These are phyloP conservation scores for Metarhizium guizhouense DNA, from an alignment of 2,329 filamentous ascomycete genomes.

Conservation along the genomic window DNA sequence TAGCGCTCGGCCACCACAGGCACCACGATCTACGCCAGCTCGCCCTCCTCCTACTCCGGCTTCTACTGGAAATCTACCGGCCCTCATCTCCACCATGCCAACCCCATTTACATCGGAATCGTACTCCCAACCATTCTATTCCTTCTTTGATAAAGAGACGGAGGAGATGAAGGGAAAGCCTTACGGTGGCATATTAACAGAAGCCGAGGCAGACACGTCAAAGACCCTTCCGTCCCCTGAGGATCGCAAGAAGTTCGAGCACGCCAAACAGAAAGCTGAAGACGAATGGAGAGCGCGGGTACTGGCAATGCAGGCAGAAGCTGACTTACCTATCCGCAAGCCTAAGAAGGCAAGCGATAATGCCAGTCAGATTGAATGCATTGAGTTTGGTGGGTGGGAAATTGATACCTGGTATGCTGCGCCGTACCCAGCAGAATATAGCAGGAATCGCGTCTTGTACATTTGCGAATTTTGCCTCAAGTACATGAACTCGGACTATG, in stretches of 20 bases:
- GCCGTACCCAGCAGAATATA: conserved; percentile 97
- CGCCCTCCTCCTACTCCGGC: conserved; percentile 4
- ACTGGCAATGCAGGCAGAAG: conserved; percentile 51
- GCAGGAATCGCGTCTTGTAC: conserved; percentile 89
- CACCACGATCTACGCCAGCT: conserved; percentile 13
- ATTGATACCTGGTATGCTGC: conserved; percentile 99
- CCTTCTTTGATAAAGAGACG: conserved; percentile 79
- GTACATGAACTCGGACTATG: conserved; percentile 99
- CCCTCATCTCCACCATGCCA: conserved; percentile 30
- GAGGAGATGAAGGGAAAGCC: conserved; percentile 89
- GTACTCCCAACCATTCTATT: conserved; percentile 75
- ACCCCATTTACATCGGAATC: conserved; percentile 47
- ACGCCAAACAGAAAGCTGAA: conserved; percentile 83
- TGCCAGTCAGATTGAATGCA: conserved; percentile 95
- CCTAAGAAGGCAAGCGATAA: conserved; percentile 71
- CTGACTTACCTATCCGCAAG: conserved; percentile 54
- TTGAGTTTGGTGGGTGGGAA: conserved; percentile 95
- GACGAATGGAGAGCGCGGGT: conserved; percentile 74
- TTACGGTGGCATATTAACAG: conserved; percentile 86
- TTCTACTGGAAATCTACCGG: not conserved
- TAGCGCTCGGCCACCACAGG: conserved; percentile 11
- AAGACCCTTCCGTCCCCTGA: conserved; percentile 73
- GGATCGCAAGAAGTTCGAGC: conserved; percentile 81
- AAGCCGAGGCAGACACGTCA: conserved; percentile 82
- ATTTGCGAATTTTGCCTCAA: conserved; percentile 99